Base-by-base conservation (phyloP, 352 stramenopile genomes). In the Phytopythium cucurbitacearum region DNA sequence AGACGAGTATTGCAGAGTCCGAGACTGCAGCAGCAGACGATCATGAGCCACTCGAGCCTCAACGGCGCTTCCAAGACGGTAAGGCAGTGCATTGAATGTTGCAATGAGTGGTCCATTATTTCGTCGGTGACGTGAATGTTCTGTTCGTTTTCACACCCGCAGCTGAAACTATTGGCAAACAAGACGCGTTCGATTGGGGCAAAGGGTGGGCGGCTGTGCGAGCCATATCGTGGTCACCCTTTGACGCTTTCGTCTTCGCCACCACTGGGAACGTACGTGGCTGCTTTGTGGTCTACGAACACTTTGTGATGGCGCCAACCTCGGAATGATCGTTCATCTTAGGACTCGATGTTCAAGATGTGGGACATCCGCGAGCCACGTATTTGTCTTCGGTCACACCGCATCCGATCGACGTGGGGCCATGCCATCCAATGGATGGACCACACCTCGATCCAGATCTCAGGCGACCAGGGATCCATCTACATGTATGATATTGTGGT, bases 341-440 rank as follows among this genome's bases (percentile, higher is more conserved):
- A 94, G 84, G 85, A 95, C 60, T 89, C 80, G 2, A 48, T 83
- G 11, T 87, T 95, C 51, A 92, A 92, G 38, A 60, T 95, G 10
- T 95, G 85, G 85, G 85, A 95, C 56, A 64, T 93, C 21, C 78
- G 85, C 45, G 82, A 95, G 46, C 78, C 85, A 40, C 76, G 83
- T 6, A 72, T 91, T 11, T 89, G 77, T 44, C 60, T 93, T 9
- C 76, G 85, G 1, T 89, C 85, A 42, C 82, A 95, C 46, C 82
- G 85, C 41, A 88, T 92, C 50, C 76, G 80, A 11, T 89, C 79
- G 7, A 91, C 85, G 7, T 95, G 83, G 83, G 85, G 81, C 0
- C 65, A 92, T 13, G 56, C 80, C 11, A 57, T 93, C 8, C 73
- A 91, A 54, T 95, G 85, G 85, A 77, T 90, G 63, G 70, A 83